Base-by-base conservation (phyloP, 176 grass and related monocot genomes). In the Avena atlantica region DNA sequence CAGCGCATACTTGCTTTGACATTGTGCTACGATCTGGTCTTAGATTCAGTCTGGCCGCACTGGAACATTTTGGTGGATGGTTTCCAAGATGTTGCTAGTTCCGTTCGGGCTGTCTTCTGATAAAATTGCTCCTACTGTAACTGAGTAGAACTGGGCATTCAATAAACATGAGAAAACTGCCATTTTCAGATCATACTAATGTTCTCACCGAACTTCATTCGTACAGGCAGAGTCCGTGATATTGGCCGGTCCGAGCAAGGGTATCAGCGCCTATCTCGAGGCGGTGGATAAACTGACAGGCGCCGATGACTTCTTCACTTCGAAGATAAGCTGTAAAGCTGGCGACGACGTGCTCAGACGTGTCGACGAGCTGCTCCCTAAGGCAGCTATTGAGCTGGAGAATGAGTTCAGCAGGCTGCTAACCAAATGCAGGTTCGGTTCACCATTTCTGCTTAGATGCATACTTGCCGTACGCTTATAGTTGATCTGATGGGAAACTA, bases 361-460 rank as follows among this genome's bases (percentile, higher is more conserved):
- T 67, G 70, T 81, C 14, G 85, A 89, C 12, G 47, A 70, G 70
- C 84, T 94, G 81, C 78, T 94, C 52, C 62, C 14, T 57, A 86
- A 87, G 64, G 90, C 90, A 16, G 63, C 78, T 12, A 20, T 37
- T 9, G 90, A 81, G 74, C 25, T 90, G 55, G 95, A 84, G 71
- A 81, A 85, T 59, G 88, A 97, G 79, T 94, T 97, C 81, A 86
- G 64, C 5, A 83, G 90, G 67, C 61, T 83, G 70, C 70, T 94
- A 63, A 68, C 66, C 36, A 74, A 60, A 82, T 87, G 67, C 84
- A 94, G 92, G 95, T 97, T 83, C 14, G 3, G 0, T 74, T 88
- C 52, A 52, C 63, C 67, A 0, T 83, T 47, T 52, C 9, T 57
- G 23, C 69, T 56, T 81, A 37, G 15, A 4, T 20, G 8, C 29